These are phyloP conservation scores for Cardamine resedifolia DNA, from an alignment of 345 rosid genomes.

Conservation along the genomic window DNA sequence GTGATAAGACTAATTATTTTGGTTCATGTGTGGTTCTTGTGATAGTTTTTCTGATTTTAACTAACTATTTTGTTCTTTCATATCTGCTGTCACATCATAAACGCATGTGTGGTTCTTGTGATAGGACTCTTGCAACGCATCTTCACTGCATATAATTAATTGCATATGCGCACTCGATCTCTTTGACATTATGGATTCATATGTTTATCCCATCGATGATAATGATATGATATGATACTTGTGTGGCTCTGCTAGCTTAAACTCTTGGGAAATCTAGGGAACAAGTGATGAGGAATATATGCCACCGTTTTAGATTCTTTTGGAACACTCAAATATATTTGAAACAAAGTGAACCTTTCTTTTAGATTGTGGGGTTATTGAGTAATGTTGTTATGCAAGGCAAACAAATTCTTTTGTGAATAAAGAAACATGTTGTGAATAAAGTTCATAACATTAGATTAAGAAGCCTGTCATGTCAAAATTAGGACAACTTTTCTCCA, in stretches of 20 bases:
- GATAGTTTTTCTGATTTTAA: background rate
- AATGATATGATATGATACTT: background rate
- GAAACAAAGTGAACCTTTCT: conserved; percentile 30
- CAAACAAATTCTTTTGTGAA: background rate
- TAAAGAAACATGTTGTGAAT: conserved; percentile 30
- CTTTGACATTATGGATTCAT: conserved; percentile 25
- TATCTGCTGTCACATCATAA: conserved; percentile 6
- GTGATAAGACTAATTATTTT: background rate
- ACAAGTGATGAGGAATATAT: conserved; percentile 30
- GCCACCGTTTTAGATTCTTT: conserved; percentile 25
- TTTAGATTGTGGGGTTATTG: conserved; percentile 21
- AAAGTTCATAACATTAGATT: conserved; percentile 33
- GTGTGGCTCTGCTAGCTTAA: conserved; percentile 20
- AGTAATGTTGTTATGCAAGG: conserved; percentile 16
- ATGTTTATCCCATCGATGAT: background rate
- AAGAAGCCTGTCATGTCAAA: conserved; percentile 43
- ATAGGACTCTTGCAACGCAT: conserved; percentile 2
- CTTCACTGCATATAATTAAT: background rate
- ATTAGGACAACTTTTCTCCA: conserved; percentile 40
- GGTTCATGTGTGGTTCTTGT: background rate
- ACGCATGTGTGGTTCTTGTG: conserved; percentile 4
- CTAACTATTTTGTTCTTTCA: background rate
- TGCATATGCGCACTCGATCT: conserved; percentile 12
- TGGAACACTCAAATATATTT: conserved; percentile 19
- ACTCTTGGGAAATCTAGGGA: conserved; percentile 13